These are phyloP conservation scores for Kodamaea fukazawae DNA, from an alignment of 805 yeast species.

Conservation along the genomic window DNA sequence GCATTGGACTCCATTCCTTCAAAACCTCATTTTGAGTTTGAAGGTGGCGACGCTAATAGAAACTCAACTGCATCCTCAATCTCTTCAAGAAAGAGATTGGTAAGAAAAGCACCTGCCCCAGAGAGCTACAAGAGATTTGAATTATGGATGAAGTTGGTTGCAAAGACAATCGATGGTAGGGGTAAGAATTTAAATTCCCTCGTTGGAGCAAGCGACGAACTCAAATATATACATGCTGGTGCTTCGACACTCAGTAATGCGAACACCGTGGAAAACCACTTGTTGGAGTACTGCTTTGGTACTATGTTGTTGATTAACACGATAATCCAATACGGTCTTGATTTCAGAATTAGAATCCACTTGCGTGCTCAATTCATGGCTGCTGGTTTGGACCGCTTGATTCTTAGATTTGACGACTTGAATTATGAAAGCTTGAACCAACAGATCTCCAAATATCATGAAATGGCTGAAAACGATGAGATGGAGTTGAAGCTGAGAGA, in stretches of 20 bases:
- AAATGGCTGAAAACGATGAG: constrained; percentile 54
- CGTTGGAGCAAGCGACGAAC: constrained; percentile 90
- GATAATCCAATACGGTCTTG: constrained; percentile 48
- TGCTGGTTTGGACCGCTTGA: constrained; percentile 22
- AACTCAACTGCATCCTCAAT: not conserved
- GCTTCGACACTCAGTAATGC: constrained; percentile 25
- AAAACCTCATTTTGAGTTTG: constrained; percentile 40
- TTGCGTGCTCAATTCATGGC: constrained; percentile 48
- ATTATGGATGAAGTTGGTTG: constrained; percentile 68
- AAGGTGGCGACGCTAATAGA: constrained; percentile 9
- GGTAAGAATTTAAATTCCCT: constrained; percentile 82
- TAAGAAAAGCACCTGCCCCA: constrained; percentile 35
- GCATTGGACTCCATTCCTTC: constrained; percentile 47
- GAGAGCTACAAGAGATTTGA: constrained; percentile 52
- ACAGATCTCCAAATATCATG: constrained; percentile 61
- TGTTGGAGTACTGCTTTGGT: constrained; percentile 68
- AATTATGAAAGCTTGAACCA: constrained; percentile 59
- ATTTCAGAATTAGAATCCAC: constrained; percentile 48
- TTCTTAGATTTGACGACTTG: constrained; percentile 30
- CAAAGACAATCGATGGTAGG: constrained; percentile 71
- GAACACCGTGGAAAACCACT: constrained; percentile 55
- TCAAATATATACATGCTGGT: constrained; percentile 43
- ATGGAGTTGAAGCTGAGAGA: constrained; percentile 40
- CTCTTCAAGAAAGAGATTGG: constrained; percentile 19
- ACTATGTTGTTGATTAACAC: constrained; percentile 71